Conservation (phyloP, 2,329 filamentous ascomycete species). For the Venturia effusa region DNA sequence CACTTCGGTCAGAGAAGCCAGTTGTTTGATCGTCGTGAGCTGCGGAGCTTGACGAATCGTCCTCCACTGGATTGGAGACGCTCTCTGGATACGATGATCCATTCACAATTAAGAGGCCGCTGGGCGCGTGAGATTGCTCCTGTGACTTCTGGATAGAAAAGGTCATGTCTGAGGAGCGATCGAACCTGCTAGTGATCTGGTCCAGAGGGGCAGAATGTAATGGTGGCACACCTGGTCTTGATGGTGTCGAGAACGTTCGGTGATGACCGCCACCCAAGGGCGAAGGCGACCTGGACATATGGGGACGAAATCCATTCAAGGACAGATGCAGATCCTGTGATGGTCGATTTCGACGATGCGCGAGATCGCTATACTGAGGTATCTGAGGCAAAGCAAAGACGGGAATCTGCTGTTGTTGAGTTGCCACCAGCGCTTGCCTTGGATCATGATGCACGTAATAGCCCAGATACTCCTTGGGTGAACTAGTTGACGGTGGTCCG, state of each 20-base stretch:
- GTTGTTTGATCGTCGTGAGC: neutral
- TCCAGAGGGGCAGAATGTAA: constrained; percentile 3
- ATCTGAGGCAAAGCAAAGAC: constrained; percentile 20
- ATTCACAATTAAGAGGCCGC: constrained; percentile 28
- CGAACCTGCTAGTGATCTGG: neutral
- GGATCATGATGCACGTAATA: constrained; percentile 36
- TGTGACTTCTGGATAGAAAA: constrained; percentile 15
- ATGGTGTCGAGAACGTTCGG: constrained; percentile 27
- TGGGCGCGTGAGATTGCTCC: constrained; percentile 20
- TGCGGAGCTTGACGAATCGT: neutral
- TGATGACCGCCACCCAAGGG: constrained; percentile 31
- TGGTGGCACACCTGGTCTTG: neutral
- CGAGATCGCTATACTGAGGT: constrained; percentile 29
- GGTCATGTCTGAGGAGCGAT: constrained; percentile 6
- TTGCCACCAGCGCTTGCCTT: constrained; percentile 21
- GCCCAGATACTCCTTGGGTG: constrained; percentile 40
- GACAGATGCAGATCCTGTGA: constrained; percentile 6
- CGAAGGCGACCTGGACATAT: constrained; percentile 34
- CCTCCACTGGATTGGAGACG: neutral
- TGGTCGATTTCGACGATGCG: constrained; percentile 30
- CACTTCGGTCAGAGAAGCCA: neutral
- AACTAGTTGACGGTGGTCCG: constrained; percentile 20
- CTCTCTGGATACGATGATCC: constrained; percentile 21
- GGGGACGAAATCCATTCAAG: constrained; percentile 8
- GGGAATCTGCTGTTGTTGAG: constrained; percentile 3